A percentile compares a stretch with the other conserved stretches of the same genome.
phyloP scores from a whole-genome alignment of 129 eudicot genomes.

The Sambucus nigra region DNA sequence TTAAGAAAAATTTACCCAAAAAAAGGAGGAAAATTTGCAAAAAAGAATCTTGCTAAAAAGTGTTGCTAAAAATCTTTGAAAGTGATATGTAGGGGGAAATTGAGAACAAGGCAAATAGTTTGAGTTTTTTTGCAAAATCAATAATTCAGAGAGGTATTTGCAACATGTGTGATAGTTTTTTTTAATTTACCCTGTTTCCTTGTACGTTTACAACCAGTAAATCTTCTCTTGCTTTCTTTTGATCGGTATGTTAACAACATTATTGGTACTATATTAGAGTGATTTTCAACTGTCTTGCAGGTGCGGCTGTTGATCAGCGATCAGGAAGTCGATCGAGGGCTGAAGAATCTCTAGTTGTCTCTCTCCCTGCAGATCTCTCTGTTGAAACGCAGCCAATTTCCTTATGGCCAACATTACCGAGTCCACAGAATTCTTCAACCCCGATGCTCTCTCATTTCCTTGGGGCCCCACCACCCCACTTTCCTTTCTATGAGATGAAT shows the following conservation, averaged over 20 bases:
- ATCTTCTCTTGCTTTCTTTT: slow-evolving; percentile 2
- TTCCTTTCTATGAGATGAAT: slow-evolving; percentile 88
- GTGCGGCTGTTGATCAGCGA: slow-evolving; percentile 45
- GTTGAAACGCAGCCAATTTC: slow-evolving; percentile 90
- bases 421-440: slow-evolving; percentile 72
- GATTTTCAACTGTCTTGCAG: slow-evolving; percentile 23
- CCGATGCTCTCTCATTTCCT: slow-evolving; percentile 76
- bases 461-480: slow-evolving; percentile 68
- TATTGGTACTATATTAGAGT: neutral
- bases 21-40: too few relatives aligned
- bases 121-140: too few relatives aligned
- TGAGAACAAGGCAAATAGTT: too few relatives aligned
- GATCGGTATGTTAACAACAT: neutral
- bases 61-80: too few relatives aligned
- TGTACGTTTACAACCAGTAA: neutral
- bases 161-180: too few relatives aligned
- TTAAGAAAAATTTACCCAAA: too few relatives aligned
- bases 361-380: slow-evolving; percentile 96
- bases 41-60: too few relatives aligned
- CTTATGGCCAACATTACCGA: slow-evolving; percentile 76
- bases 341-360: slow-evolving; percentile 74
- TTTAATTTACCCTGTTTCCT: too few relatives aligned
- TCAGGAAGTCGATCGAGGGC: slow-evolving; percentile 52
- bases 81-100: too few relatives aligned
- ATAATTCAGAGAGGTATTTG: too few relatives aligned